A percentile compares a stretch with the other conserved stretches of the same genome.
Conservation (phyloP, 108 stramenopile genomes). For the Cyclostephanos tholiformis region DNA sequence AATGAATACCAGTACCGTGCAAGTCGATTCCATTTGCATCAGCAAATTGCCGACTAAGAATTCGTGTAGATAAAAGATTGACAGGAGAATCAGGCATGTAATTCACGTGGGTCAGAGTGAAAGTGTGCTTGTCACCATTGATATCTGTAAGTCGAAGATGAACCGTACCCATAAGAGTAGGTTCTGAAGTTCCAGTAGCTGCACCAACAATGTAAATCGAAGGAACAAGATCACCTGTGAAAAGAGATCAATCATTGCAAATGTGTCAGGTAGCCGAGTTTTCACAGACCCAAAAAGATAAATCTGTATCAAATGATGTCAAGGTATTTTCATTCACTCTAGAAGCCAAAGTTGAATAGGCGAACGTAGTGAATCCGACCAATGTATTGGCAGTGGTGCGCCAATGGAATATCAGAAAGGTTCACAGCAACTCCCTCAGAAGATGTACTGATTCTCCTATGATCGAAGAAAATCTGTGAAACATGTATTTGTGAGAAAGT, state of each 20-base stretch:
- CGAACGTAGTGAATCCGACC: neutral
- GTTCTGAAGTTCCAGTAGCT: no score
- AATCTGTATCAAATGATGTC: neutral
- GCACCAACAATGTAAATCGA: no score
- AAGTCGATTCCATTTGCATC: neutral
- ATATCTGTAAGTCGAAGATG: neutral
- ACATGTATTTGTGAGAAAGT: no score
- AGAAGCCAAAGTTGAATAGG: neutral
- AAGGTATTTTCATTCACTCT: neutral
- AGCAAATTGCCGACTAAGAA: neutral
- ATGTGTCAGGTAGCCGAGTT: conserved; percentile 4
- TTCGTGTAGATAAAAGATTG: neutral
- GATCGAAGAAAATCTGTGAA: no score
- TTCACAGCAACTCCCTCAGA: neutral
- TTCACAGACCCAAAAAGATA: conserved; percentile 4
- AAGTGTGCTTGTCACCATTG: neutral
- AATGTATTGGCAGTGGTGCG: neutral
- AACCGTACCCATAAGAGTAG: no score
- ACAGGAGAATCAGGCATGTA: neutral
- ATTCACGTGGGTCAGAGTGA: neutral
- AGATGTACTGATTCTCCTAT: neutral
- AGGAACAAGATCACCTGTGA: neutral
- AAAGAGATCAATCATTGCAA: neutral
- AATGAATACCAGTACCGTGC: no score
- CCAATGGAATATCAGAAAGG: neutral